These are phyloP conservation scores for Darksidea phi DNA, from an alignment of 495 filamentous ascomycete species.

Conservation along the genomic window DNA sequence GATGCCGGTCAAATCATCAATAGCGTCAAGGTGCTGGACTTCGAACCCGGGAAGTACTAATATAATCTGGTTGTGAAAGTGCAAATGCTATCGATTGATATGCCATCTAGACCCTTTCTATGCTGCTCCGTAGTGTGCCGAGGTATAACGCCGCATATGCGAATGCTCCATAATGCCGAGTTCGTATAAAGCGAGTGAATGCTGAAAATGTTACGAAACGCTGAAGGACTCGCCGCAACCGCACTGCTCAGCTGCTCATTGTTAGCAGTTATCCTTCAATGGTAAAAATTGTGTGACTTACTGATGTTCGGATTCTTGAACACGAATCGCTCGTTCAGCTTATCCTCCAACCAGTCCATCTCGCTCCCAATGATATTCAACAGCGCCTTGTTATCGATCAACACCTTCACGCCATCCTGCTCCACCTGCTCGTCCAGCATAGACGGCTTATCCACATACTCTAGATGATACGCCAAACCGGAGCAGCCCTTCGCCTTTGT, in stretches of 20 bases:
- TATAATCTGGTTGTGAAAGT: conserved; percentile 3
- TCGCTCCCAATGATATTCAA: conserved; percentile 98
- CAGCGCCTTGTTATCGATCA: conserved; percentile 94
- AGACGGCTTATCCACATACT: conserved; percentile 88
- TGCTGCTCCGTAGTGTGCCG: conserved; percentile 5
- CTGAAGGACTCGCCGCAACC: conserved; percentile 98
- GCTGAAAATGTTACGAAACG: conserved; percentile 52
- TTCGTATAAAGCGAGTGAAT: background rate
- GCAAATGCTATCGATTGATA: conserved; percentile 1
- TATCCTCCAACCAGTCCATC: conserved; percentile 99
- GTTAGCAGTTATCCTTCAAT: conserved; percentile 20
- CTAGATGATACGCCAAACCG: conserved; percentile 89
- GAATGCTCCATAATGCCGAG: conserved; percentile 15
- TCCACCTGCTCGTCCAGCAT: conserved; percentile 89
- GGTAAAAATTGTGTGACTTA: conserved; percentile 52
- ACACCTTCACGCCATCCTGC: conserved; percentile 91
- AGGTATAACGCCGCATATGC: conserved; percentile 29
- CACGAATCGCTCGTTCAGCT: conserved; percentile 82
- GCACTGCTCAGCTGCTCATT: conserved; percentile 79
- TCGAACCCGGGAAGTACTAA: conserved; percentile 44
- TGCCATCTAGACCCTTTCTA: background rate
- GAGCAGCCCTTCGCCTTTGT: conserved; percentile 96
- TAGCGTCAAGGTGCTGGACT: conserved; percentile 47
- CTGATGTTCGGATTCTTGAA: conserved; percentile 98
- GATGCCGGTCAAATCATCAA: conserved; percentile 35